Evolutionary conservation across 2,329 filamentous ascomycete species (phyloP).

Genomic region (Tolypocladium tropicale): DNA sequence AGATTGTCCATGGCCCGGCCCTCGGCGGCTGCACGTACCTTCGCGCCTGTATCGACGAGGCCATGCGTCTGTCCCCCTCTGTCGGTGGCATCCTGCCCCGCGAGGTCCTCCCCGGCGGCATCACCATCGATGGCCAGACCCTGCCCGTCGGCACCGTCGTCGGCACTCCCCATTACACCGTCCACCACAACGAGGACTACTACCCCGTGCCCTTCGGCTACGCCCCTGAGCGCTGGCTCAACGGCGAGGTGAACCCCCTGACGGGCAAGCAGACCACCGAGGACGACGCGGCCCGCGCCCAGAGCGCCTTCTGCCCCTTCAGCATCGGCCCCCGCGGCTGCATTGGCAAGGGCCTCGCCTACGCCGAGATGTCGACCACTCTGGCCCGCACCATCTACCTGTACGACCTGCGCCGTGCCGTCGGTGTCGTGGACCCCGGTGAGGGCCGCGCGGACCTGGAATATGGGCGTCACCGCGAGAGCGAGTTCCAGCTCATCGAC

Average conservation of each 20-base stretch:
- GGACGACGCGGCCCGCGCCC: conserved; percentile 43
- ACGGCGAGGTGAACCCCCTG: conserved; percentile 29
- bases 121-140: conserved; percentile 39
- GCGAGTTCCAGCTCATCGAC: conserved; percentile 61
- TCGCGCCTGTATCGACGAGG: conserved; percentile 54
- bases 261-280: conserved; percentile 31
- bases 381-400: conserved; percentile 50
- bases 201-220: conserved; percentile 50
- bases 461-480: conserved; percentile 42
- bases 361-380: conserved; percentile 55
- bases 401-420: conserved; percentile 47
- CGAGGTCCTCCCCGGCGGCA: conserved; percentile 45
- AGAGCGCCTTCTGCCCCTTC: conserved; percentile 66
- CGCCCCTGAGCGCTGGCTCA: conserved; percentile 56
- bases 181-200: conserved; percentile 57
- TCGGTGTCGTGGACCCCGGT: conserved; percentile 38
- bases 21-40: conserved; percentile 47
- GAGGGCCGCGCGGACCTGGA: conserved; percentile 39
- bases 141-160: conserved; percentile 52
- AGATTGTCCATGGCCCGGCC: conserved; percentile 40
- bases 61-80: conserved; percentile 52
- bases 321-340: conserved; percentile 60
- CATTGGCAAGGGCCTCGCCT: conserved; percentile 61
- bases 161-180: conserved; percentile 55
- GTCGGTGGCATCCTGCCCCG: conserved; percentile 51